phyloP scores from a whole-genome alignment of 305 asterid species.

The Fraxinus angustifolia region DNA sequence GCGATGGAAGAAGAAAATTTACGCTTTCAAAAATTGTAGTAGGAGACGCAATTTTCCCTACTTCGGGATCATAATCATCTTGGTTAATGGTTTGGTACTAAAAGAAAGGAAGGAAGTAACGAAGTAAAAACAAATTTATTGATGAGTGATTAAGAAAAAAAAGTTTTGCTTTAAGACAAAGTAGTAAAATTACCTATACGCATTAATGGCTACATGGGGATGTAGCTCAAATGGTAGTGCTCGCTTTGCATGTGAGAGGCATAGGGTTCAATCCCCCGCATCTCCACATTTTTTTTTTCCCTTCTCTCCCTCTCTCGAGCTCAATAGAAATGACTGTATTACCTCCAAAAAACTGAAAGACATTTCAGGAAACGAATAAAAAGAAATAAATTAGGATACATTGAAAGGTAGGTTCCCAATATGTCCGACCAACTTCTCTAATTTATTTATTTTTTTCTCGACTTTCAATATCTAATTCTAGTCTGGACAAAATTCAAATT shows the following conservation, averaged over 20 bases:
- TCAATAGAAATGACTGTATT: background rate
- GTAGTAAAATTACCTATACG: too few relatives aligned
- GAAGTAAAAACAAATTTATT: background rate
- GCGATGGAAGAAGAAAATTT: background rate
- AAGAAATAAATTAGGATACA: background rate
- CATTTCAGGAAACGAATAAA: background rate
- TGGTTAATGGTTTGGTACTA: background rate
- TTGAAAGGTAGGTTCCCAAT: background rate
- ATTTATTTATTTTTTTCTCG: too few relatives aligned
- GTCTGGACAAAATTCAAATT: background rate
- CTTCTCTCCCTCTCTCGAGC: background rate
- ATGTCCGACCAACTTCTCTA: background rate
- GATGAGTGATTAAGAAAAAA: too few relatives aligned
- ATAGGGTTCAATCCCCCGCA: conserved; percentile 28
- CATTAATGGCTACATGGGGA: conserved; percentile 40
- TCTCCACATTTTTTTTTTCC: background rate
- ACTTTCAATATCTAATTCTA: background rate
- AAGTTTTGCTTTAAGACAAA: too few relatives aligned
- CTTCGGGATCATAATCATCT: background rate
- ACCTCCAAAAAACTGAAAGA: background rate
- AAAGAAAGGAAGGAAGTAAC: background rate
- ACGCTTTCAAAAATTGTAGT: background rate
- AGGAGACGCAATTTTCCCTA: background rate
- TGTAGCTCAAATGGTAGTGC: conserved; percentile 99
- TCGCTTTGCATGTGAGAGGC: conserved; percentile 99